Percentiles rank a stretch among this genome's conserved stretches.
Evolutionary conservation across 2,329 filamentous ascomycete species (phyloP).

Genomic region (Penicillium sp.): DNA sequence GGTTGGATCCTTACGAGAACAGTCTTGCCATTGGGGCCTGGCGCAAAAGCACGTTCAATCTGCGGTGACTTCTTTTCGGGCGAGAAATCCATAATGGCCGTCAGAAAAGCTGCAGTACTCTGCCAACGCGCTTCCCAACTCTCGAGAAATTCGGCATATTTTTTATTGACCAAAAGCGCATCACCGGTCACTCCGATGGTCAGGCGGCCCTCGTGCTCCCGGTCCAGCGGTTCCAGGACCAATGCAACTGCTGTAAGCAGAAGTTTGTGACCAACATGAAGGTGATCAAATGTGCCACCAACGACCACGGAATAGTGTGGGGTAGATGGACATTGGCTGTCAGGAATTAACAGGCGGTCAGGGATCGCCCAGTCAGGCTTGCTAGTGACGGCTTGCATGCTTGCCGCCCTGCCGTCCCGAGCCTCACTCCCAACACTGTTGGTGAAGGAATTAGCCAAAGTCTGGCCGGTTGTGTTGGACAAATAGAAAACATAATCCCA

Average conservation of each 20-base stretch:
- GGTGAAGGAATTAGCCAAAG: conserved; percentile 35
- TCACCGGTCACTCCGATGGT: conserved; percentile 88
- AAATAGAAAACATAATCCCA: conserved; percentile 36
- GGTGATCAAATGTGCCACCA: conserved; percentile 93
- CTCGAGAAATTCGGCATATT: conserved; percentile 76
- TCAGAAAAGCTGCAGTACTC: conserved; percentile 69
- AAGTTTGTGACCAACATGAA: conserved; percentile 95
- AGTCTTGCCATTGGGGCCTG: conserved; percentile 41
- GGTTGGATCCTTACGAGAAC: conserved; percentile 53
- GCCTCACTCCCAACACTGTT: conserved; percentile 30
- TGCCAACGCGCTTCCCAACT: conserved; percentile 73
- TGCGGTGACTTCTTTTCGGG: conserved; percentile 37
- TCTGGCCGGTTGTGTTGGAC: conserved; percentile 27
- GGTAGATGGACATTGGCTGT: conserved; percentile 13
- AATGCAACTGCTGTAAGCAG: conserved; percentile 84
- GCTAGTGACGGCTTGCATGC: conserved; percentile 22
- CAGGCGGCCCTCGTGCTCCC: conserved; percentile 54
- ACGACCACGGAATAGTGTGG: conserved; percentile 67
- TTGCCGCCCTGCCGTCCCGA: conserved; percentile 19
- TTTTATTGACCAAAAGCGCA: conserved; percentile 82
- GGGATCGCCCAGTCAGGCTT: conserved; percentile 23
- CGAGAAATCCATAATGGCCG: conserved; percentile 58
- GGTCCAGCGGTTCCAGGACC: conserved; percentile 55
- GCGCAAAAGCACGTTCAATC: conserved; percentile 33
- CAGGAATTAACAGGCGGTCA: conserved; percentile 23